phyloP scores from a whole-genome alignment of 2,329 filamentous ascomycete species.

The Zalaria obscura region DNA sequence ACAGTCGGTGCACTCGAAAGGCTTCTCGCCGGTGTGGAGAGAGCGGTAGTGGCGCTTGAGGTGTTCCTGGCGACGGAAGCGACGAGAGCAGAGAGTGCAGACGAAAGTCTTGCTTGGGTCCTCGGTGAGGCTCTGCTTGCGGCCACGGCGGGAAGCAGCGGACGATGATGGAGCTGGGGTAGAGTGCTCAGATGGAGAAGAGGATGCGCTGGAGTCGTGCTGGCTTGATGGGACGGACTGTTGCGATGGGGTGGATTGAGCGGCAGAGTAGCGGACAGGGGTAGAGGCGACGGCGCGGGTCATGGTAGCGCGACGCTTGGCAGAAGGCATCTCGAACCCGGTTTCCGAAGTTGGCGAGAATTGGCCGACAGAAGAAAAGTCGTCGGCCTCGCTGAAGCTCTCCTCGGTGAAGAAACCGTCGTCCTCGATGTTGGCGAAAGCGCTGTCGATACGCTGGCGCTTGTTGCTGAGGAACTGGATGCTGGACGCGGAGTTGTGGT shows the following conservation, averaged over 20 bases:
- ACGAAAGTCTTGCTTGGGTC: constrained; percentile 98
- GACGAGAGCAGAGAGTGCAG: constrained; percentile 88
- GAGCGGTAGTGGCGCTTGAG: constrained; percentile 97
- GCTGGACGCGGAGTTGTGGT: constrained; percentile 41
- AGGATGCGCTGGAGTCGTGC: constrained; percentile 18
- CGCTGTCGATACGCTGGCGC: constrained; percentile 53
- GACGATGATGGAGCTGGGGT: constrained; percentile 14
- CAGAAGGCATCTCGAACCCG: constrained; percentile 4
- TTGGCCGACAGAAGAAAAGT: constrained; percentile 46
- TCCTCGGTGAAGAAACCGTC: constrained; percentile 65
- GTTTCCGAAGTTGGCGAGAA: constrained; percentile 38
- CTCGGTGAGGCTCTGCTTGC: constrained; percentile 96
- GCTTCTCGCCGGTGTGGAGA: constrained; percentile 96
- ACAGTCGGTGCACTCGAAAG: constrained; percentile 93
- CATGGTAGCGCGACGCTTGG: constrained; percentile 1
- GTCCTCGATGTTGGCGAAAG: constrained; percentile 49
- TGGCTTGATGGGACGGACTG: constrained; percentile 27
- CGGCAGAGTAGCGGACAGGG: constrained; percentile 28
- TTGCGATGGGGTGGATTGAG: constrained; percentile 28
- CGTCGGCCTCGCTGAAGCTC: constrained; percentile 63
- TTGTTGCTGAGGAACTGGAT: constrained; percentile 50
- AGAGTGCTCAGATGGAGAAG: constrained; percentile 5
- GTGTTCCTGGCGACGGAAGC: constrained; percentile 96
- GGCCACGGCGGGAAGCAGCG: constrained; percentile 70
- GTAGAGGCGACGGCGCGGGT: constrained; percentile 17